Evolutionary conservation across 2,329 filamentous ascomycete genomes (phyloP).

Genomic region (Nemania abortiva): DNA sequence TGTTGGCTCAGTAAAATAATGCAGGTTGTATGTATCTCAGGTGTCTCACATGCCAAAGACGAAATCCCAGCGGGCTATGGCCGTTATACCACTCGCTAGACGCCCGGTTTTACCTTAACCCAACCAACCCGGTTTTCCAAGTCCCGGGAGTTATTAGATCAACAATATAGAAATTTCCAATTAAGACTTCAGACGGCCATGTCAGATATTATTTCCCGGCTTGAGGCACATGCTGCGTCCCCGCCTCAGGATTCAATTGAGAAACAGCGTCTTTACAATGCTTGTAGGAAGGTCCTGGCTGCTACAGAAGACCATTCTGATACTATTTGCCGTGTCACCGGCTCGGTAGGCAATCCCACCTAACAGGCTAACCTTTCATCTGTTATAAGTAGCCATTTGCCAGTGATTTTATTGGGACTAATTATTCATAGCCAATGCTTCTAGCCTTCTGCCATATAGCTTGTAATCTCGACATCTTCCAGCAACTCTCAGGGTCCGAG

Average conservation of each 20-base stretch:
- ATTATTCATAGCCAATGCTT: not conserved
- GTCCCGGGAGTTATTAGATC: too few species aligned
- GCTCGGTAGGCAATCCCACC: not conserved
- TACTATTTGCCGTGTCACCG: not conserved
- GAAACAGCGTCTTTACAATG: conserved; percentile 5
- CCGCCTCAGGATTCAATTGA: not conserved
- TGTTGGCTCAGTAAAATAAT: too few species aligned
- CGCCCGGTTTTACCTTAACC: too few species aligned
- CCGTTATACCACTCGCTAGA: too few species aligned
- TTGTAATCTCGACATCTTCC: not conserved
- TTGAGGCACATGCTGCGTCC: not conserved
- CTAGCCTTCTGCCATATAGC: not conserved
- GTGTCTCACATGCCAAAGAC: too few species aligned
- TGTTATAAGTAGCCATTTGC: not conserved
- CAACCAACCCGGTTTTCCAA: too few species aligned
- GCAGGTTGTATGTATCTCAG: too few species aligned
- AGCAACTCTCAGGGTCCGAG: not conserved
- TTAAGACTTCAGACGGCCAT: not conserved
- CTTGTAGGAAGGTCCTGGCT: not conserved
- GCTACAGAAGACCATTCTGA: conserved; percentile 2
- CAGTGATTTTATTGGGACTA: not conserved
- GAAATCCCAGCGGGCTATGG: too few species aligned
- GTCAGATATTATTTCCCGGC: not conserved
- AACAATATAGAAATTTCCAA: too few species aligned
- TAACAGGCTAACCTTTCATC: not conserved